A percentile compares a stretch with the other conserved stretches of the same genome.
phyloP scores from a whole-genome alignment of 176 grass and related monocot species.

The Metroxylon sagu region DNA sequence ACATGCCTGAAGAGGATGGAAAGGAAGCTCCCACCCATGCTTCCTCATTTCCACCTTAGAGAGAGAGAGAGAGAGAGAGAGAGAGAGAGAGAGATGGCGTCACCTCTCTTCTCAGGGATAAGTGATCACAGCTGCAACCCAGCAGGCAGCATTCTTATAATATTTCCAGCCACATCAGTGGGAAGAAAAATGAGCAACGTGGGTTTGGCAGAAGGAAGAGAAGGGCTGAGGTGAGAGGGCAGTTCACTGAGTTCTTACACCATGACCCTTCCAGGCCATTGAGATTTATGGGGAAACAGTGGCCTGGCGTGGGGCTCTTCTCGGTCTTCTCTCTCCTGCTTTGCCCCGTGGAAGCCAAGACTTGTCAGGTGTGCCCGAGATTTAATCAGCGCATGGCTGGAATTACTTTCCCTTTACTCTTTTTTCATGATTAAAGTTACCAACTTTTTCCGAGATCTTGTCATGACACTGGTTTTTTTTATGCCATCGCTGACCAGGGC shows the following conservation, averaged over 20 bases:
- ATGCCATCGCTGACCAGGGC: too few relatives aligned
- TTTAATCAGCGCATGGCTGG: background rate
- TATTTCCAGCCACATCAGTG: too few relatives aligned
- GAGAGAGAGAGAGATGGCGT: background rate
- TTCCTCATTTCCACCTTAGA: conserved; percentile 64
- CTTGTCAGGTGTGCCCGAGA: background rate
- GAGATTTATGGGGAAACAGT: conserved; percentile 15
- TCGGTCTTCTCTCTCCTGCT: background rate
- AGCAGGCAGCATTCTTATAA: too few relatives aligned
- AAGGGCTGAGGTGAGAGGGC: background rate
- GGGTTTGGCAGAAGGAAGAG: background rate
- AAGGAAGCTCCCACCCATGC: conserved; percentile 96
- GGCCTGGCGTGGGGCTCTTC: background rate
- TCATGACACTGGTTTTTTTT: too few relatives aligned
- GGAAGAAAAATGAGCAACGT: background rate
- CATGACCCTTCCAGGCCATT: background rate
- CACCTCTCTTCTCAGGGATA: background rate
- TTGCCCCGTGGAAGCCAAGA: conserved; percentile 1
- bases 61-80: background rate
- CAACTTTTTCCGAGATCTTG: too few relatives aligned
- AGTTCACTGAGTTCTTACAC: too few relatives aligned
- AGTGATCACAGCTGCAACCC: too few relatives aligned
- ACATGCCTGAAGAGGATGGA: conserved; percentile 85
- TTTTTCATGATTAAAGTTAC: too few relatives aligned
- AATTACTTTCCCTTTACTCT: background rate